phyloP scores from a whole-genome alignment of 1,284 basidiomycete genomes.

The Malassezia restricta region DNA sequence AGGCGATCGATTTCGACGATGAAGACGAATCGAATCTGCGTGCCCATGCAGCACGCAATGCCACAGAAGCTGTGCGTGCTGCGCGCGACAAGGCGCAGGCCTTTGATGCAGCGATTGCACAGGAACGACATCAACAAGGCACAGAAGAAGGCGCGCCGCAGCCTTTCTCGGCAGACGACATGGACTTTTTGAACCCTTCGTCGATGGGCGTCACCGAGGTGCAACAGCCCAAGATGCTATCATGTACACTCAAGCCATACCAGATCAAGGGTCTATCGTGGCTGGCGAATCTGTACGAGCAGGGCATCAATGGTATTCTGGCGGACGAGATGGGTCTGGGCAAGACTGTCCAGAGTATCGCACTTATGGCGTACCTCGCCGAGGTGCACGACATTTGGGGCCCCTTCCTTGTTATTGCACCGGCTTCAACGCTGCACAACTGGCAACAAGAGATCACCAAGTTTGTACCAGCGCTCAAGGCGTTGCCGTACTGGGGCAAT shows the following conservation, averaged over 20 bases:
- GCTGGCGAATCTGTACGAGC: constrained; percentile 94
- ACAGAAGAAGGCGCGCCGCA: constrained; percentile 32
- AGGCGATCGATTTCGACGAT: constrained; percentile 86
- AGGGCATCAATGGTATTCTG: constrained; percentile 60
- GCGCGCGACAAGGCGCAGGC: constrained; percentile 69
- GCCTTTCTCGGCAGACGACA: constrained; percentile 59
- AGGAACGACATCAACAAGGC: constrained; percentile 52
- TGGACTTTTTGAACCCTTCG: constrained; percentile 98
- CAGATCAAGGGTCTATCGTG: constrained; percentile 97
- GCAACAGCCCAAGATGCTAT: constrained; percentile 87
- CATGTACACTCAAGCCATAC: constrained; percentile 94
- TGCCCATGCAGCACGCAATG: constrained; percentile 74
- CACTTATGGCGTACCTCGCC: constrained; percentile 86
- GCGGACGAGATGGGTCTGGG: constrained; percentile 69
- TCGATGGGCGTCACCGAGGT: constrained; percentile 69
- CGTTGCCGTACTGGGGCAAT: constrained; percentile 95
- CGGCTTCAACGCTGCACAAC: constrained; percentile 93
- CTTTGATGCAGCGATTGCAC: constrained; percentile 70
- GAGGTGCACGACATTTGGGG: constrained; percentile 99
- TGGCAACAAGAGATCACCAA: constrained; percentile 98
- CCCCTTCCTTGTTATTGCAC: constrained; percentile 97
- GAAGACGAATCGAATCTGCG: constrained; percentile 84
- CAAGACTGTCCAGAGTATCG: constrained; percentile 97
- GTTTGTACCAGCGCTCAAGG: constrained; percentile 87
- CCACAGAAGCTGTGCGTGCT: constrained; percentile 72